Evolutionary conservation across 805 yeast species (phyloP).

Genomic region (Candida patagonica): DNA sequence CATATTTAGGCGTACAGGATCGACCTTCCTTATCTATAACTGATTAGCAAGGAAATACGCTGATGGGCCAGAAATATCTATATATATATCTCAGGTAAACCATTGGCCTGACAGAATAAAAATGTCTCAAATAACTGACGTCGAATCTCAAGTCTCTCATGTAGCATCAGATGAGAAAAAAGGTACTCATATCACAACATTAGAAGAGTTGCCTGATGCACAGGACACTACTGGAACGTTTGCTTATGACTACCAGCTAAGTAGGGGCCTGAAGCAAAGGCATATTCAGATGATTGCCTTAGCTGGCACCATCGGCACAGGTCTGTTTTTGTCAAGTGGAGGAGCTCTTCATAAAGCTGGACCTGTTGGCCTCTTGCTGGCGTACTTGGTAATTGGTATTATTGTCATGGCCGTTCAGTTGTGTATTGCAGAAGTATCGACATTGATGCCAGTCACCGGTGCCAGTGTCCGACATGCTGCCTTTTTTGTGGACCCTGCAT

Average conservation of each 20-base stretch:
- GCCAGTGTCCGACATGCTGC: conserved; percentile 69
- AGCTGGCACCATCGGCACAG: conserved; percentile 77
- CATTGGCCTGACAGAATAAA: no score
- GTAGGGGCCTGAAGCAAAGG: conserved; percentile 25
- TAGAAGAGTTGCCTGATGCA: no score
- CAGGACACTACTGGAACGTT: background rate
- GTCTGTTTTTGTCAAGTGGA: conserved; percentile 65
- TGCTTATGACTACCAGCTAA: conserved; percentile 4
- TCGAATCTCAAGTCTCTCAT: no score
- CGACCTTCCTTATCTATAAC: no score
- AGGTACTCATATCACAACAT: no score
- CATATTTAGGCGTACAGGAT: no score
- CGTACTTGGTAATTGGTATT: conserved; percentile 59
- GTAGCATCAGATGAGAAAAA: background rate
- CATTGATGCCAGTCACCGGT: conserved; percentile 63
- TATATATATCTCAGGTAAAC: no score
- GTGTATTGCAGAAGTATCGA: conserved; percentile 68
- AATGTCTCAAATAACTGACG: no score
- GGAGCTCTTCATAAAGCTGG: conserved; percentile 56
- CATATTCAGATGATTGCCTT: conserved; percentile 72
- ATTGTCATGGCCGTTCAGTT: conserved; percentile 59
- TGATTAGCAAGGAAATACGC: no score
- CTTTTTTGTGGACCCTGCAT: conserved; percentile 62
- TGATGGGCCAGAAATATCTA: no score
- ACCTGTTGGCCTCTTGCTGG: conserved; percentile 55